phyloP scores from a whole-genome alignment of 768 basidiomycete genomes.

The Neoboletus magnificus region DNA sequence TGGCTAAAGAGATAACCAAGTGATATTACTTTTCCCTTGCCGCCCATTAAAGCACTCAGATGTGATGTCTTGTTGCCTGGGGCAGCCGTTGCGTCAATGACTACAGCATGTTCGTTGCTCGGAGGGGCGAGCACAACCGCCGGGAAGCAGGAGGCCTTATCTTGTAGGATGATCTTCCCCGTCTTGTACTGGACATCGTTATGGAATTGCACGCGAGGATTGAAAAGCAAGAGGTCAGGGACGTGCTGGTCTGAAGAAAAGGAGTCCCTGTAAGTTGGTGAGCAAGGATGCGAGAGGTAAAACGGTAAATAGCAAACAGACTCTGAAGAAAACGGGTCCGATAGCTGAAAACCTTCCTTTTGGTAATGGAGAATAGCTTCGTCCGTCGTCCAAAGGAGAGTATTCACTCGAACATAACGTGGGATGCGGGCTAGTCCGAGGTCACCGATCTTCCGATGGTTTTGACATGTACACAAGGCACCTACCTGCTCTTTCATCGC shows the following conservation, averaged over 20 bases:
- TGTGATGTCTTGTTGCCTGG: slow-evolving; percentile 99
- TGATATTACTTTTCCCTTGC: slow-evolving; percentile 65
- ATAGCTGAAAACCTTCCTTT: slow-evolving; percentile 51
- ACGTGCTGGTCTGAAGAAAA: slow-evolving; percentile 81
- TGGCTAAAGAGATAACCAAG: not conserved
- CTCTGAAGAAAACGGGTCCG: slow-evolving; percentile 53
- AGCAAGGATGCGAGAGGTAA: not conserved
- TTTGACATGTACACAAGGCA: not conserved
- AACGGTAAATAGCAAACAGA: slow-evolving; percentile 22
- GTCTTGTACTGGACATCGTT: slow-evolving; percentile 66
- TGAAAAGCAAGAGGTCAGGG: slow-evolving; percentile 75
- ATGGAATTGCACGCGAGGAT: slow-evolving; percentile 63
- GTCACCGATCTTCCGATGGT: not conserved
- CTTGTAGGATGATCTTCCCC: slow-evolving; percentile 89
- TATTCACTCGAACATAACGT: slow-evolving; percentile 84
- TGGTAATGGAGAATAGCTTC: slow-evolving; percentile 60
- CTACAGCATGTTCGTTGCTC: slow-evolving; percentile 43
- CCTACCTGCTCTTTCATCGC: slow-evolving; percentile 64
- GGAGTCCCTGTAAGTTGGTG: slow-evolving; percentile 42
- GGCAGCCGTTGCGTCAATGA: slow-evolving; percentile 93
- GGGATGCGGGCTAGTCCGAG: slow-evolving; percentile 58
- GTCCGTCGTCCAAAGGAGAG: slow-evolving; percentile 59
- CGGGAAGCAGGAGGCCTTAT: slow-evolving; percentile 98
- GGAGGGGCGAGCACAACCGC: slow-evolving; percentile 83
- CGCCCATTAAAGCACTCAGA: slow-evolving; percentile 82